A percentile compares a stretch with the other conserved stretches of the same genome.
Evolutionary conservation across 805 yeast species (phyloP).

Genomic region (Brettanomyces sp.): DNA sequence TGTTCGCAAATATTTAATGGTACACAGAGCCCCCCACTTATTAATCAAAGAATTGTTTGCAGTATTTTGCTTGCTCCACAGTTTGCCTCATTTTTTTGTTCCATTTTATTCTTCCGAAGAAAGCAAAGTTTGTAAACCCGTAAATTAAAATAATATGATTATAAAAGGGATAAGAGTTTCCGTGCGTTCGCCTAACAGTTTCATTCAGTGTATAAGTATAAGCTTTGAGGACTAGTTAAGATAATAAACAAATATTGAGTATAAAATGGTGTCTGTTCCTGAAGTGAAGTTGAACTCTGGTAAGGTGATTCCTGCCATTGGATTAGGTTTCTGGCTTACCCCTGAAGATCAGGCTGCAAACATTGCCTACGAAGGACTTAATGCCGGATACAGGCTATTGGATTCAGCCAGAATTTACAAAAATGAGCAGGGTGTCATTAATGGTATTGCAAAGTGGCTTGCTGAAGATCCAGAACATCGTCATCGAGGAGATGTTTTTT

Average conservation of each 20-base stretch:
- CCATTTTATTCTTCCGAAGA: too few species aligned
- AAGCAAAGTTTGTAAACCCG: too few species aligned
- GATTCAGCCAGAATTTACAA: conserved; percentile 64
- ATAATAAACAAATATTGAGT: not conserved
- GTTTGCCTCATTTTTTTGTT: too few species aligned
- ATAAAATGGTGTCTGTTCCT: conserved; percentile 7
- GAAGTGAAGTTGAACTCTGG: conserved; percentile 21
- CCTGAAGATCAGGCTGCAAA: conserved; percentile 38
- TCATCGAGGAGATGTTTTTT: conserved; percentile 30
- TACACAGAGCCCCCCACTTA: too few species aligned
- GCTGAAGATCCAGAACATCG: conserved; percentile 14
- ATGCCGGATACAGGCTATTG: conserved; percentile 76
- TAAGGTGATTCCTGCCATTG: conserved; percentile 38
- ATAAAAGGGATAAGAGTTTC: not conserved
- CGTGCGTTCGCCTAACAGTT: too few species aligned
- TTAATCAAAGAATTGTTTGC: too few species aligned
- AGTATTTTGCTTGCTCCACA: too few species aligned
- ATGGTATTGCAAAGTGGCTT: conserved; percentile 43
- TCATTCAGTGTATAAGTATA: not conserved
- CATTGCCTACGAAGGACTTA: conserved; percentile 68
- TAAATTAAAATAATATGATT: not conserved
- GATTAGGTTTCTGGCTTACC: conserved; percentile 52
- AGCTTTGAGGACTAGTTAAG: not conserved
- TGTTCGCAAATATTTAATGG: too few species aligned
- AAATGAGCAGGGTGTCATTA: conserved; percentile 54